These are phyloP conservation scores for Pelargonium fulgidum DNA, from an alignment of 441 rosid genomes.

Conservation along the genomic window DNA sequence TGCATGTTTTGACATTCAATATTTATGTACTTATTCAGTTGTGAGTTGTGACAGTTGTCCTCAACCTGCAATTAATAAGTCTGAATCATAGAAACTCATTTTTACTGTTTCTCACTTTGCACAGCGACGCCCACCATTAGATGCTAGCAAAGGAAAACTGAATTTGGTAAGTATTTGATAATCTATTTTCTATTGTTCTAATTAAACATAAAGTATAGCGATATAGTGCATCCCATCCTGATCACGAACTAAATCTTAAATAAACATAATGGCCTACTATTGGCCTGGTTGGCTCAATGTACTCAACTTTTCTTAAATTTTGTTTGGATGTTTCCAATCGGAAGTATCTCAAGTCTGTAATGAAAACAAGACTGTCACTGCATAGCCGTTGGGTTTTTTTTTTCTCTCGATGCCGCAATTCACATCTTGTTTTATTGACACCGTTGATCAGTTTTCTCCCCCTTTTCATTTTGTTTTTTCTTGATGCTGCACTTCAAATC, in stretches of 20 bases:
- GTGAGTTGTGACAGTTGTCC: background rate
- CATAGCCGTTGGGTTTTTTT: too few species aligned
- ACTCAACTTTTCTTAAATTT: background rate
- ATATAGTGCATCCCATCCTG: background rate
- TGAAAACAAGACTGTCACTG: background rate
- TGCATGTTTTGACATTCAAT: background rate
- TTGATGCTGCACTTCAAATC: background rate
- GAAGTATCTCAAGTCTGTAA: background rate
- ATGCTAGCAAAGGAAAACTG: conserved; percentile 50
- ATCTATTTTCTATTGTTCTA: background rate
- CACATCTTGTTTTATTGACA: background rate
- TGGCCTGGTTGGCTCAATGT: background rate
- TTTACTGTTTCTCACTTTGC: conserved; percentile 21
- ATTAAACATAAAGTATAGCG: background rate
- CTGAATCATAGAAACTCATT: conserved; percentile 5
- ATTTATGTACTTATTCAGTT: background rate
- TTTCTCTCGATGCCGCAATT: background rate
- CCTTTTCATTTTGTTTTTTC: too few species aligned
- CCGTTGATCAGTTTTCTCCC: background rate
- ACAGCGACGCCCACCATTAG: conserved; percentile 64
- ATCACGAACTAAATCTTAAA: background rate
- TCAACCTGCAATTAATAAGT: background rate
- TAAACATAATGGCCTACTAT: background rate
- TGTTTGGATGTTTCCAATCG: background rate
- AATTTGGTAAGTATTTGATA: conserved; percentile 43